These are phyloP conservation scores for Polytrichum commune DNA, from an alignment of 225 moss, liverwort and hornwort genomes.

Conservation along the genomic window DNA sequence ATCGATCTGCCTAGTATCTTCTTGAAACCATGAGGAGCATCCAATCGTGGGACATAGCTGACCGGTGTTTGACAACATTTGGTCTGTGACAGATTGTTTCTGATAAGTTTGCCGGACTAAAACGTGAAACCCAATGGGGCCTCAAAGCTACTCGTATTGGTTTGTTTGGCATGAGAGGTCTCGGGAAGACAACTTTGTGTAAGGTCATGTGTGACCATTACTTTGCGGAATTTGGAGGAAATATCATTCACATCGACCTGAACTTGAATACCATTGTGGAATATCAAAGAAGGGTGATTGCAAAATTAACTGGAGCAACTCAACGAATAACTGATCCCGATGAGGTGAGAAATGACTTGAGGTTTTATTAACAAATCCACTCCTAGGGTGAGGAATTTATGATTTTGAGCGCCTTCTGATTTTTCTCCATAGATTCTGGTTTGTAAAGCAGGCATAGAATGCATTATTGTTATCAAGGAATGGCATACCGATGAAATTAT, in stretches of 20 bases:
- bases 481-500: no score
- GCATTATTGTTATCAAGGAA: no score
- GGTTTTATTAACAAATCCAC: no score
- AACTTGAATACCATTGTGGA: not conserved
- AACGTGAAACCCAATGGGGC: no score
- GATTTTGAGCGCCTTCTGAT: no score
- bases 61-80: no score
- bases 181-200: slow-evolving; percentile 3
- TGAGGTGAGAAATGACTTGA: not conserved
- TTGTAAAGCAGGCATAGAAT: no score
- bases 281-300: not conserved
- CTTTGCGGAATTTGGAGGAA: not conserved
- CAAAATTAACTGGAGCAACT: not conserved
- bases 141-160: not conserved
- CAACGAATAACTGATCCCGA: not conserved
- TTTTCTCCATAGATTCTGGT: no score
- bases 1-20: no score
- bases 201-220: not conserved
- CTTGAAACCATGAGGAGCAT: no score
- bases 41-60: no score
- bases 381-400: no score
- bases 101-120: not conserved
- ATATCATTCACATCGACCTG: not conserved
- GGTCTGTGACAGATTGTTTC: not conserved
- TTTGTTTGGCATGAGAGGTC: not conserved